Evolutionary conservation across 2,329 filamentous ascomycete genomes (phyloP).

Genomic region (Cladosporium sp.): DNA sequence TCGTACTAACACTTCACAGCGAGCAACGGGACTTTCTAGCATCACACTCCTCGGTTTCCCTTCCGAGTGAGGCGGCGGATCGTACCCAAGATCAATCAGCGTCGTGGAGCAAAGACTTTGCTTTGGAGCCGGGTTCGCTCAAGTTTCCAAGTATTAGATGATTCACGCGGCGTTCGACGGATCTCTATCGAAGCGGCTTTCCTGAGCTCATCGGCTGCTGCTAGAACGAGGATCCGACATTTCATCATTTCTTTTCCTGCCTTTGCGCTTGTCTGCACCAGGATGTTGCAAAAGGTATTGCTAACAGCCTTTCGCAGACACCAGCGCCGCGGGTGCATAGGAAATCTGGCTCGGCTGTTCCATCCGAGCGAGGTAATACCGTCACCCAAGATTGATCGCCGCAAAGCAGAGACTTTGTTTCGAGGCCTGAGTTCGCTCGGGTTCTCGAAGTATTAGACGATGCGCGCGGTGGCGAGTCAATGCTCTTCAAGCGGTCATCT

Average conservation of each 20-base stretch:
- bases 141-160: neutral
- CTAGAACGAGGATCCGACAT: constrained; percentile 1
- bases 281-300: neutral
- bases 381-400: too few relatives aligned
- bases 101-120: neutral
- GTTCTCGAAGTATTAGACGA: neutral
- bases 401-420: neutral
- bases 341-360: too few relatives aligned
- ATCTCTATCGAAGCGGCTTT: neutral
- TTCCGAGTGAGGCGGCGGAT: neutral
- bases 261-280: neutral
- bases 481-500: neutral
- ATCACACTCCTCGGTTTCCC: neutral
- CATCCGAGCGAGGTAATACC: too few relatives aligned
- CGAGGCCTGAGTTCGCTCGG: neutral
- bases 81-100: neutral
- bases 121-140: neutral
- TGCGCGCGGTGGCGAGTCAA: neutral
- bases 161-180: neutral
- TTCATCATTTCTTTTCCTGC: neutral
- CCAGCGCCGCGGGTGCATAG: too few relatives aligned
- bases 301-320: neutral
- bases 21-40: too few relatives aligned
- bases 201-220: neutral
- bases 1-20: too few relatives aligned